Base-by-base conservation (phyloP, 805 yeast genomes). In the Metschnikowia hibisci region DNA sequence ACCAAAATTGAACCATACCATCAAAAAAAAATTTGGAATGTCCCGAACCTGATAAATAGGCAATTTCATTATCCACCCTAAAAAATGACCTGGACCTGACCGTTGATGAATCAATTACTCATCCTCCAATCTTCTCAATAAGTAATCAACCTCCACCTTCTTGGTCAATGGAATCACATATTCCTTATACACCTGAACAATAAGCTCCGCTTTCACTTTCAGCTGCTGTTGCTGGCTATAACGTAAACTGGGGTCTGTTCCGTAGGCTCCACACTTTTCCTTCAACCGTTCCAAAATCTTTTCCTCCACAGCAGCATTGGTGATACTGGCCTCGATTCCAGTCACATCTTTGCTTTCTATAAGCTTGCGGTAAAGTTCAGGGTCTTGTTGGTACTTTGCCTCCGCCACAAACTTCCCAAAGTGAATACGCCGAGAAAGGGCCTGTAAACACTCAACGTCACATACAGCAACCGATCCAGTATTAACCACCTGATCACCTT, bases 341-440 rank as follows among this genome's bases (percentile, higher is more conserved):
- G 70, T 67, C 6, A 78, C 66, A 60, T 93, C 96, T 44, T 70
- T 74, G 0, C 73, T 77, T 48, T 68, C 60, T 53, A 93, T 93
- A 53, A 89, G 66, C 52, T 74, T 66, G 2, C 78, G 78, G 68
- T 82, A 88, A 39, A 62, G 63, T 39, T 77, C 86, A 28, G 70
- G 74, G 47, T 90, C 93, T 22, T 72, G 67, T 55, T 74, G 81
- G 63, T 80, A 93, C 65, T 93, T 93, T 34, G 96, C 85, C 62
- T 93, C 99, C 4, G 99, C 99, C 8, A 93, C 99, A 71, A 91
- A 93, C 65, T 86, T 87, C 39, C 99, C 99, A 66, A 91, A 93
- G 66, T 93, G 99, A 53, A 93, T 87, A 60, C 99, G 77, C 56
- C 99, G 75, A 7, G 96, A 85, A 34, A 93, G 67, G 4, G 96